Evolutionary conservation across 2,329 filamentous ascomycete genomes (phyloP).

Genomic region (Rutstroemia sp.): DNA sequence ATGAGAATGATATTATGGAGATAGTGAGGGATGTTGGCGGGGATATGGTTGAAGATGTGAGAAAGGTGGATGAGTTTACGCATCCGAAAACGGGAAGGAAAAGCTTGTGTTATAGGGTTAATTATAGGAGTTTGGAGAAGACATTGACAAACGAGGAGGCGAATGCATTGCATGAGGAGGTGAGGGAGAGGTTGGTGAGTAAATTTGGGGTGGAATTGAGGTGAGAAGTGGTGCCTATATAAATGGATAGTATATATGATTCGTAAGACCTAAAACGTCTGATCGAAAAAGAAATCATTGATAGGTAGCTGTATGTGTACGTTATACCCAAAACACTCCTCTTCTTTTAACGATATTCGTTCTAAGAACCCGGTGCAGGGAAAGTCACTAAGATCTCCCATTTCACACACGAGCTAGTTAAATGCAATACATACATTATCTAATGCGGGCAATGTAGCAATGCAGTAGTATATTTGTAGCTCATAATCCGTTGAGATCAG

Average conservation of each 20-base stretch:
- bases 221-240: slow-evolving; percentile 30
- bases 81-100: slow-evolving; percentile 78
- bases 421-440: too few species aligned
- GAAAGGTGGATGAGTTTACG: slow-evolving; percentile 75
- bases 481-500: too few species aligned
- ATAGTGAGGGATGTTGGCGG: slow-evolving; percentile 77
- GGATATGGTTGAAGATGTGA: slow-evolving; percentile 81
- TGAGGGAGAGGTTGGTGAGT: slow-evolving; percentile 57
- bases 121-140: slow-evolving; percentile 86
- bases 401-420: too few species aligned
- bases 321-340: too few species aligned
- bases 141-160: slow-evolving; percentile 80
- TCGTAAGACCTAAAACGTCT: background rate
- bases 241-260: background rate
- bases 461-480: too few species aligned
- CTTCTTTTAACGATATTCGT: too few species aligned
- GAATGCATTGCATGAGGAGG: slow-evolving; percentile 65
- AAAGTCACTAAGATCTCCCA: too few species aligned
- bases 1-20: slow-evolving; percentile 98
- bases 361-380: too few species aligned
- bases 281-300: background rate
- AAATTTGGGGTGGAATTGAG: slow-evolving; percentile 75
- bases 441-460: too few species aligned
- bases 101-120: slow-evolving; percentile 88
- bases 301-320: background rate